These are phyloP conservation scores for Heracleum sosnowskyi DNA, from an alignment of 129 eudicot genomes.

Conservation along the genomic window DNA sequence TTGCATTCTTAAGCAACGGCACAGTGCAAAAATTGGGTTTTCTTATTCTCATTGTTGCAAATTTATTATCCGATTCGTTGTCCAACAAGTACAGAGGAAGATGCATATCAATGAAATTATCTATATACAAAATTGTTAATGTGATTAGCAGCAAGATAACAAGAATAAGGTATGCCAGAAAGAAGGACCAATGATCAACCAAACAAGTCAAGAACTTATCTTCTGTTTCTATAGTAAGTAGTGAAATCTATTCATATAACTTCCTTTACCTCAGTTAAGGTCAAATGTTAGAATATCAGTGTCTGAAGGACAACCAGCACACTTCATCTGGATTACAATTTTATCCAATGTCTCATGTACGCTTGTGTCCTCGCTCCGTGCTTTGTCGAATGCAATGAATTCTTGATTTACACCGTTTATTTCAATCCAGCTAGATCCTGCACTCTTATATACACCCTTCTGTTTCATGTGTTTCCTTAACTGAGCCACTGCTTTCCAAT, in stretches of 20 bases:
- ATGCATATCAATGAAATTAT: neutral
- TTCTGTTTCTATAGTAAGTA: neutral
- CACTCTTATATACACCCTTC: conserved; percentile 23
- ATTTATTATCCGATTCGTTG: neutral
- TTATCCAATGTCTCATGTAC: conserved; percentile 6
- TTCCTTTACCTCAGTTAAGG: neutral
- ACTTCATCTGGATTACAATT: conserved; percentile 8
- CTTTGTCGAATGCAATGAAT: conserved; percentile 20
- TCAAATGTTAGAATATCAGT: neutral
- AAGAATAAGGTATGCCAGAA: neutral
- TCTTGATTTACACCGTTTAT: conserved; percentile 14
- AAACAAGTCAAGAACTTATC: neutral
- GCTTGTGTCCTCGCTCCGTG: neutral
- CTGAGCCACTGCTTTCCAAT: conserved; percentile 22
- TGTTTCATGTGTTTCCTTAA: conserved; percentile 28
- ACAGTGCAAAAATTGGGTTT: neutral
- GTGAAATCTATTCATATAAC: neutral
- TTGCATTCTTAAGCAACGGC: neutral
- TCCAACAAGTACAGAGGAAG: neutral
- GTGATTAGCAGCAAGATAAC: neutral
- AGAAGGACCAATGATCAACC: neutral
- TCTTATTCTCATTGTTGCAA: neutral
- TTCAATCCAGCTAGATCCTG: conserved; percentile 33
- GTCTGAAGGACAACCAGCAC: neutral
- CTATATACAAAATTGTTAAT: neutral